A percentile compares a stretch with the other conserved stretches of the same genome.
These are phyloP conservation scores for Linum trigynum DNA, from an alignment of 345 rosid species.

Conservation along the genomic window DNA sequence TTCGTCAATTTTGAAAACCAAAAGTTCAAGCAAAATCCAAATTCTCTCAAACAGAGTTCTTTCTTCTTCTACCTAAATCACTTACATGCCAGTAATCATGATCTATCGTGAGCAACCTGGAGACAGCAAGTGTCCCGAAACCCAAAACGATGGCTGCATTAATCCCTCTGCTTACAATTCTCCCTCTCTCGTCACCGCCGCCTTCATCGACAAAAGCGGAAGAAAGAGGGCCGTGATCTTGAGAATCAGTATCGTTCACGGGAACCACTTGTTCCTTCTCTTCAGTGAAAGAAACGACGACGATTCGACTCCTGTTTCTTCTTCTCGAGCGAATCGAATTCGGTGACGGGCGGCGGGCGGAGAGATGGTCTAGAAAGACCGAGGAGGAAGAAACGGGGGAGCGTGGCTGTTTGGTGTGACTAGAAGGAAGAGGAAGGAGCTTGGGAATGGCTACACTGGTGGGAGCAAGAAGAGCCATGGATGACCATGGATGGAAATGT, in stretches of 20 bases:
- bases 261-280: conserved; percentile 44
- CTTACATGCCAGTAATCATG: conserved; percentile 97
- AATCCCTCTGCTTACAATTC: conserved; percentile 42
- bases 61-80: conserved; percentile 1
- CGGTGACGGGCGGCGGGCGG: conserved; percentile 10
- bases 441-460: neutral
- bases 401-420: conserved; percentile 7
- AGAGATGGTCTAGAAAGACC: neutral
- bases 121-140: conserved; percentile 62
- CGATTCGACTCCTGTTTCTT: conserved; percentile 26
- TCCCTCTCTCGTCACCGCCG: conserved; percentile 16
- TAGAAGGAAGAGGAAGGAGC: neutral
- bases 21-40: neutral
- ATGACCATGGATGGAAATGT: neutral
- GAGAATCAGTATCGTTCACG: conserved; percentile 21
- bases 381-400: conserved; percentile 12
- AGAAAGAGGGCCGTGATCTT: conserved; percentile 18
- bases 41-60: neutral
- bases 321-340: conserved; percentile 10
- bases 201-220: conserved; percentile 8
- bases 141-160: conserved; percentile 80
- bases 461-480: neutral
- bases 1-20: neutral
- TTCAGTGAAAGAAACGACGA: conserved; percentile 37
- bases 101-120: conserved; percentile 68